A percentile compares a stretch with the other conserved stretches of the same genome.
Conservation (phyloP, 345 rosid genomes). For the Punica granatum region DNA sequence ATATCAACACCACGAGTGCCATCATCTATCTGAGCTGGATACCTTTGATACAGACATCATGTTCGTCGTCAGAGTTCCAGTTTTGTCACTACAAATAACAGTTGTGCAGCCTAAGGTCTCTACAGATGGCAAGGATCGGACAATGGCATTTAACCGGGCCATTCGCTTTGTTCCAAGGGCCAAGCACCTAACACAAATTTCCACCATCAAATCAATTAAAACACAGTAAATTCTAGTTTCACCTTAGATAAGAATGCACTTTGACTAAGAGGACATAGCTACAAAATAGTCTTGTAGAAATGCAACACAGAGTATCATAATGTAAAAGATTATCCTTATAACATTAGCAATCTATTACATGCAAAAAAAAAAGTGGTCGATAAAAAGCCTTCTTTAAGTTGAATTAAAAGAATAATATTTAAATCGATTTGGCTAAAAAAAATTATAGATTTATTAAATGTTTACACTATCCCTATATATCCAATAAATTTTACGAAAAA, state of each 20-base stretch:
- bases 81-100: slow-evolving; percentile 97
- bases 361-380: background rate
- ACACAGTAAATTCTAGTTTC: background rate
- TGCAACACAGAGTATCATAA: background rate
- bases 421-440: too few relatives aligned
- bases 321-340: background rate
- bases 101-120: slow-evolving; percentile 99
- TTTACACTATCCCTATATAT: too few relatives aligned
- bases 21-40: slow-evolving; percentile 10
- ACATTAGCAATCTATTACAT: background rate
- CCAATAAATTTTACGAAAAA: too few relatives aligned
- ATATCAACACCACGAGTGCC: background rate
- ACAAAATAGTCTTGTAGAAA: too few relatives aligned
- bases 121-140: slow-evolving; percentile 94
- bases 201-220: background rate
- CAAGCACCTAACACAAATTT: slow-evolving; percentile 60
- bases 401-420: too few relatives aligned
- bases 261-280: background rate
- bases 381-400: background rate
- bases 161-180: slow-evolving; percentile 98
- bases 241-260: background rate
- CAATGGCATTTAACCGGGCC: slow-evolving; percentile 99
- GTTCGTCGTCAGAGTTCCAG: slow-evolving; percentile 96
- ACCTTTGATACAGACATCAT: slow-evolving; percentile 99
- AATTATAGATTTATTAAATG: too few relatives aligned